These are phyloP conservation scores for Aspergillus homomorphus DNA, from an alignment of 495 filamentous ascomycete species.

Conservation along the genomic window DNA sequence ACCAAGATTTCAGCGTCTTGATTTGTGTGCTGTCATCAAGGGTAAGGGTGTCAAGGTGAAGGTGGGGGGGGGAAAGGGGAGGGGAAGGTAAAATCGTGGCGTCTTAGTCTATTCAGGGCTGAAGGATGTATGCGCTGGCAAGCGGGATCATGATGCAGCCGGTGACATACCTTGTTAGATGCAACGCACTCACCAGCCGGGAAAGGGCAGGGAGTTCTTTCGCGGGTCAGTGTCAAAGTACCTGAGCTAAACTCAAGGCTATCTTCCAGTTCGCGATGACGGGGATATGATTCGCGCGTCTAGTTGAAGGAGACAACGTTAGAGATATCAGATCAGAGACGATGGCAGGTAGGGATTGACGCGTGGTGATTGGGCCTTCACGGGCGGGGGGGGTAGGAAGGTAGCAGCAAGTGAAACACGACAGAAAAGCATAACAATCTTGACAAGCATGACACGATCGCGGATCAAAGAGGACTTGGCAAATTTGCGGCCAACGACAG, in stretches of 20 bases:
- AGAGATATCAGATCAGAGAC: conserved; percentile 10
- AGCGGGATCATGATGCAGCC: conserved; percentile 37
- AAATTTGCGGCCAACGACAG: neutral
- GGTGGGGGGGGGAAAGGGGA: conserved; percentile 18
- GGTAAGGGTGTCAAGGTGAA: conserved; percentile 19
- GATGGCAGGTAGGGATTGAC: conserved; percentile 21
- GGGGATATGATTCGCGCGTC: conserved; percentile 12
- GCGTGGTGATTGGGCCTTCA: conserved; percentile 32
- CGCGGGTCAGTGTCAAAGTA: conserved; percentile 9
- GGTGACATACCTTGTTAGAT: conserved; percentile 45
- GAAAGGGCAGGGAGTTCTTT: conserved; percentile 16
- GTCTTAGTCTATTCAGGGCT: conserved; percentile 33
- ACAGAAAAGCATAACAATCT: conserved; percentile 19
- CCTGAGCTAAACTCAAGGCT: conserved; percentile 1
- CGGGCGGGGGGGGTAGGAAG: conserved; percentile 6
- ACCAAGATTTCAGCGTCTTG: conserved; percentile 16
- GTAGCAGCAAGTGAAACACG: conserved; percentile 15
- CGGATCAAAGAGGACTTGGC: neutral
- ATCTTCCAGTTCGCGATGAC: conserved; percentile 11
- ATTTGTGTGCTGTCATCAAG: conserved; percentile 34
- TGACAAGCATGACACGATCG: neutral
- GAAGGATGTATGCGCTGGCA: conserved; percentile 52
- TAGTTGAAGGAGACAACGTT: conserved; percentile 13
- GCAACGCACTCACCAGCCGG: conserved; percentile 31
- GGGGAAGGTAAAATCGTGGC: conserved; percentile 24